phyloP scores from a whole-genome alignment of 192 early-diverging fungal genomes.

The Podila epigama region DNA sequence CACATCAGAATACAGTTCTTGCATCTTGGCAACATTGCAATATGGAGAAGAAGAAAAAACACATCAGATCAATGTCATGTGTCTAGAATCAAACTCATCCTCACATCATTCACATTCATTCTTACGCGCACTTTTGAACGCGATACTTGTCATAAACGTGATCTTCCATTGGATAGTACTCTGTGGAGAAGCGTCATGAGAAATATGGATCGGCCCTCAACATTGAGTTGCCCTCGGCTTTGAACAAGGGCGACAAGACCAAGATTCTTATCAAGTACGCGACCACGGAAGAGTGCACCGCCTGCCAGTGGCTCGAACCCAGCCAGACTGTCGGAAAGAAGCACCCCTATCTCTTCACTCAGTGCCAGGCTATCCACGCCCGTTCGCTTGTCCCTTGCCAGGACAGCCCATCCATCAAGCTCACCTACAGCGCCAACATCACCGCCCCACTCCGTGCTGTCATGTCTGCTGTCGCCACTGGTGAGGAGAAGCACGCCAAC shows the following conservation, averaged over 20 bases:
- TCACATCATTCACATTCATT: too few relatives aligned
- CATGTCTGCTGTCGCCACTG: conserved; percentile 87
- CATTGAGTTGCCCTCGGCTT: conserved; percentile 60
- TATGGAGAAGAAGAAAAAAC: too few relatives aligned
- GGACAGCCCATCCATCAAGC: conserved; percentile 88
- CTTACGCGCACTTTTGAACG: too few relatives aligned
- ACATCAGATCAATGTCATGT: too few relatives aligned
- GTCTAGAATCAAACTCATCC: too few relatives aligned
- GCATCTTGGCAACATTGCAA: neutral
- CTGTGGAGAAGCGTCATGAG: conserved; percentile 61
- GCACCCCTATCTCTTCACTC: conserved; percentile 96
- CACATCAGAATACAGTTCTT: neutral
- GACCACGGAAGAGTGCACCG: conserved; percentile 84
- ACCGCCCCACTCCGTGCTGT: conserved; percentile 86
- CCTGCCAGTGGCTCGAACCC: conserved; percentile 91
- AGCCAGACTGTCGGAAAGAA: conserved; percentile 94
- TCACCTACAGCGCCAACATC: conserved; percentile 87
- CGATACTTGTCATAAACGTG: too few relatives aligned
- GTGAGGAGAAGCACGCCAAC: conserved; percentile 62
- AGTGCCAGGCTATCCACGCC: conserved; percentile 97
- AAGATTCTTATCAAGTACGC: conserved; percentile 75
- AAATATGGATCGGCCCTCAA: conserved; percentile 78
- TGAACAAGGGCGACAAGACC: conserved; percentile 56
- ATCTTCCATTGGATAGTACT: too few relatives aligned
- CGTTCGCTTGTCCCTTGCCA: conserved; percentile 91